Percentiles rank a stretch among this genome's conserved stretches.
Evolutionary conservation across 305 asterid genomes (phyloP).

Genomic region (Fraxinus baroniana): DNA sequence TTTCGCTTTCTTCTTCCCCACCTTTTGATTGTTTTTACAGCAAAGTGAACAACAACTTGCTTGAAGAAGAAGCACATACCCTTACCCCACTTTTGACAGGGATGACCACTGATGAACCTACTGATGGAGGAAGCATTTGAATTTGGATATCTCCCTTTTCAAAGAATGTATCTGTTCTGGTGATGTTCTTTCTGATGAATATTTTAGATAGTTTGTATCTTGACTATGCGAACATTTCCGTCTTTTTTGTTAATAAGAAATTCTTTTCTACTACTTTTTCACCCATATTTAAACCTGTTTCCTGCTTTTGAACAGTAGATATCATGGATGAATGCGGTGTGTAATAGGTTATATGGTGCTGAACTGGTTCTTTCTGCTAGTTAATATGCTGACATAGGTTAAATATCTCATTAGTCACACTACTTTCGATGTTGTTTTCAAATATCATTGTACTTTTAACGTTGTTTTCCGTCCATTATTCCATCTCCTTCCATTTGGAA

Average conservation of each 20-base stretch:
- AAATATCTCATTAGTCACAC: neutral
- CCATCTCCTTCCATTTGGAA: neutral
- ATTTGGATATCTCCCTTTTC: slow-evolving; percentile 16
- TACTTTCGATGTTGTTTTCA: neutral
- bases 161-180: slow-evolving; percentile 25
- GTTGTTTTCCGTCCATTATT: neutral
- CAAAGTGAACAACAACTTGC: slow-evolving; percentile 39
- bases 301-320: neutral
- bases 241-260: slow-evolving; percentile 14
- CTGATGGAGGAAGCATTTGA: slow-evolving; percentile 48
- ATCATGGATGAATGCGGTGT: neutral
- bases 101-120: slow-evolving; percentile 35
- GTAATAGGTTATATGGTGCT: neutral
- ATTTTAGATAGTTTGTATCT: slow-evolving; percentile 16
- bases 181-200: slow-evolving; percentile 18
- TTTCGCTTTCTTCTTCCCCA: neutral
- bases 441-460: neutral
- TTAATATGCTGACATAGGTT: neutral
- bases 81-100: slow-evolving; percentile 38
- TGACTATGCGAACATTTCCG: slow-evolving; percentile 14
- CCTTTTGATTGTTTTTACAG: slow-evolving; percentile 33
- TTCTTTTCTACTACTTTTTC: neutral
- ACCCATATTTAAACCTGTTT: neutral
- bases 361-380: neutral
- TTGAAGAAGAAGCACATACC: slow-evolving; percentile 29